phyloP scores from a whole-genome alignment of 805 yeast genomes.

The Kodamaea hsintzibuensis region DNA sequence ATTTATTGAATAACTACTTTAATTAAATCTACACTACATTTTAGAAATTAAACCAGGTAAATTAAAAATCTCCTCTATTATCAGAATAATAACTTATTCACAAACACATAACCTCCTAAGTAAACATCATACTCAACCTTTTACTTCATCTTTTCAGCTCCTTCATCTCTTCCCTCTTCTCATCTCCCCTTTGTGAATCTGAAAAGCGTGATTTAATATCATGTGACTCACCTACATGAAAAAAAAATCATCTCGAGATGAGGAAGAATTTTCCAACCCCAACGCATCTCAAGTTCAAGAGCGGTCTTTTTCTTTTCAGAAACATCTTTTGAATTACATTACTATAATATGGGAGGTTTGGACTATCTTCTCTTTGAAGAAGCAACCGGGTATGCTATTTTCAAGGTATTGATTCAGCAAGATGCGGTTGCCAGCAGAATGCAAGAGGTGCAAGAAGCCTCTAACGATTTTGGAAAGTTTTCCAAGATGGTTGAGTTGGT shows the following conservation, averaged over 20 bases:
- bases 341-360: conserved; percentile 33
- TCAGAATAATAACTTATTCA: too few relatives aligned
- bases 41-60: not conserved
- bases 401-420: conserved; percentile 90
- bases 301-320: conserved; percentile 2
- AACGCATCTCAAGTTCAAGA: conserved; percentile 1
- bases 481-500: conserved; percentile 92
- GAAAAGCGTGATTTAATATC: not conserved
- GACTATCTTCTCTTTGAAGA: conserved; percentile 96
- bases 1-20: too few relatives aligned
- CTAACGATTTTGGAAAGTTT: conserved; percentile 80
- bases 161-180: too few relatives aligned
- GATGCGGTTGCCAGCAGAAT: conserved; percentile 90
- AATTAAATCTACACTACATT: too few relatives aligned
- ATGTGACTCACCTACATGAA: conserved; percentile 4
- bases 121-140: too few relatives aligned
- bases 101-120: too few relatives aligned
- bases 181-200: too few relatives aligned
- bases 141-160: too few relatives aligned
- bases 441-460: conserved; percentile 91
- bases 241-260: conserved; percentile 11
- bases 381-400: conserved; percentile 97
- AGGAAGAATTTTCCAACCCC: conserved; percentile 17
- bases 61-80: too few relatives aligned
- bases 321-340: conserved; percentile 1